Base-by-base conservation (phyloP, 2,329 filamentous ascomycete genomes). In the Alternaria brassicicola region DNA sequence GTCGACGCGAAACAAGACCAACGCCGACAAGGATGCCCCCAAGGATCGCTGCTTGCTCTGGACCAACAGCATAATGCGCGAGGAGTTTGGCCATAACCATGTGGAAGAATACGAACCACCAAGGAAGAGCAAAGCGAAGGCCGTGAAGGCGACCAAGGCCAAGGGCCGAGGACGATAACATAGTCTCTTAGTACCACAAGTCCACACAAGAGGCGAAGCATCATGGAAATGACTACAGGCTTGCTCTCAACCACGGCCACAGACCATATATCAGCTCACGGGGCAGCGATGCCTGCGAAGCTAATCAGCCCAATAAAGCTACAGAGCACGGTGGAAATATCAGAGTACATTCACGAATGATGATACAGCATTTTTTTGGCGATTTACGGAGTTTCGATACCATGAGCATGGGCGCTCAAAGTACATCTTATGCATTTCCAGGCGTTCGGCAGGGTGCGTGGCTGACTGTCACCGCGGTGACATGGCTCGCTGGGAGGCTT, bases 1-100 rank as follows among this genome's bases (percentile, higher is more conserved):
- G 69, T 85, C 85, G 28, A 90, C 88, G 3, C 83, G 89, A 8
- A 85, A 83, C 26, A 89, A 88, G 74, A 83, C 83, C 0, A 82
- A 87, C 38, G 79, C 83, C 42, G 84, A 85, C 52, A 78, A 83
- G 48, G 81, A 84, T 13, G 81, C 80, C 7, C 55, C 55, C 30
- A 76, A 78, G 65, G 83, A 87, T 69, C 82, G 86, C 50, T 91
- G 88, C 70, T 77, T 90, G 43, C 80, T 80, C 31, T 92, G 89
- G 89, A 83, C 80, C 57, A 92, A 91, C 69, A 82, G 79, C 15
- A 86, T 84, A 52, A 88, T 87, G 33, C 65, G 87, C 7, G 78
- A 81, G 3, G 82, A 88, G 49, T 72, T 84, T 43, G 86, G 87
- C 2, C 84, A 89, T 74, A 79, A 84, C 36, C 87, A 89, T 70